Evolutionary conservation across 2,329 filamentous ascomycete species (phyloP), one percentile per base, ranked within the genome.

Genomic region (Alternaria rosae): DNA sequence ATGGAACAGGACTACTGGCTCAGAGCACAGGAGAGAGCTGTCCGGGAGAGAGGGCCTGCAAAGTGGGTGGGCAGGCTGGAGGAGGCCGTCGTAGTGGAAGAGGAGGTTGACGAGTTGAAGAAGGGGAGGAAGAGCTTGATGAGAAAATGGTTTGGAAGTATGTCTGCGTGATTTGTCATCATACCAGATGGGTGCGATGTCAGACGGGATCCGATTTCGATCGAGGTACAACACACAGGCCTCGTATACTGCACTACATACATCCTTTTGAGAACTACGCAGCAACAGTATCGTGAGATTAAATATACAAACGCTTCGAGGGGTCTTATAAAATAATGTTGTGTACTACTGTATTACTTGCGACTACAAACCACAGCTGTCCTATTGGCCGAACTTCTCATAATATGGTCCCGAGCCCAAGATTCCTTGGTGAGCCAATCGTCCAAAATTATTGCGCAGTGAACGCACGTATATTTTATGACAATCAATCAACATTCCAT

Each of bases 1-100:
- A 63, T 65, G 52, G 74, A 76, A 45, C 12, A 43, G 13, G 70
- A 66, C 25, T 78, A 72, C 43, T 77, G 74, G 75, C 67, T 71
- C 43, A 62, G 62, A 45, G 72, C 74, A 47, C 76, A 78, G 57
- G 71, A 76, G 57, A 66, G 65, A 38, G 65, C 69, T 17, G 70
- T 76, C 2, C 63, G 58, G 43, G 72, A 73, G 54, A 62, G 59
- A 26, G 59, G 67, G 9, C 56, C 59, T 21, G 59, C 51, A 42
- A 57, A 25, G 30, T 45, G 21, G 38, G 60, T 56, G 12, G 48
- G 51, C 11, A 55, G 43, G 20, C 44, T 44, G n/a, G 52, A 51
- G 28, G 57, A 59, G 26, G 50, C 54, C 9, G 30, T 47, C 35
- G n/a, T 44, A 23, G 42, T 51, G 35, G 23, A 55, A 61, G 55